Percentiles rank a stretch among this genome's conserved stretches.
These are phyloP conservation scores for Barbarea vulgaris DNA, from an alignment of 345 rosid genomes.

Conservation along the genomic window DNA sequence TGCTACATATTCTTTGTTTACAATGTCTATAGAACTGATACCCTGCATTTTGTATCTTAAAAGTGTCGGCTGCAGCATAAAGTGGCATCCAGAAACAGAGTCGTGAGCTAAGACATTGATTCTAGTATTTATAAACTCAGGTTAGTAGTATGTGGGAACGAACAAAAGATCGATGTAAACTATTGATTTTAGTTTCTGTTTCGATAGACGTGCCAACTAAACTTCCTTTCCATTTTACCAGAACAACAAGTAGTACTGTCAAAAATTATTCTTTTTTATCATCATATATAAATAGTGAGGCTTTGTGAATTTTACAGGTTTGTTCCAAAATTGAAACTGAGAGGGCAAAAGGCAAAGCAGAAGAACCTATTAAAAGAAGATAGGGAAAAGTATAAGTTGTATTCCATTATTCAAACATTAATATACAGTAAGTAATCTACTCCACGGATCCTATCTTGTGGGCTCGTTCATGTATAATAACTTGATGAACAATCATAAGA, in stretches of 20 bases:
- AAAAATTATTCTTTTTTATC: background rate
- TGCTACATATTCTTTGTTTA: background rate
- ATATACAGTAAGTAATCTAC: constrained; percentile 42
- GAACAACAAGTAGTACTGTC: background rate
- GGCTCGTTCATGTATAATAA: constrained; percentile 33
- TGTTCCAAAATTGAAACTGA: constrained; percentile 1
- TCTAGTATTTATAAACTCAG: constrained; percentile 13
- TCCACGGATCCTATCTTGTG: constrained; percentile 26
- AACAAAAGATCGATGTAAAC: background rate
- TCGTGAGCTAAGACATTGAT: constrained; percentile 27
- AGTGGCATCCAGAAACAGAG: constrained; percentile 70
- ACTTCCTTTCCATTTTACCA: background rate
- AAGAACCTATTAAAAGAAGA: background rate
- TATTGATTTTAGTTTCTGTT: background rate
- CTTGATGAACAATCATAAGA: constrained; percentile 36
- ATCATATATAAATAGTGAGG: background rate
- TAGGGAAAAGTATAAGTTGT: constrained; percentile 25
- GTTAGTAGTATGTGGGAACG: background rate
- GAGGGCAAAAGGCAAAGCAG: constrained; percentile 19
- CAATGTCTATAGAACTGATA: constrained; percentile 16
- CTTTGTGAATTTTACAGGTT: constrained; percentile 18
- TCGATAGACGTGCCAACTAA: background rate
- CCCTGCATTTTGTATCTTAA: constrained; percentile 27
- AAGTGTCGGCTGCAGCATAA: constrained; percentile 96
- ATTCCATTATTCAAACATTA: constrained; percentile 28